Conservation (phyloP, 768 basidiomycete genomes). For the Leccinum truebloodii region DNA sequence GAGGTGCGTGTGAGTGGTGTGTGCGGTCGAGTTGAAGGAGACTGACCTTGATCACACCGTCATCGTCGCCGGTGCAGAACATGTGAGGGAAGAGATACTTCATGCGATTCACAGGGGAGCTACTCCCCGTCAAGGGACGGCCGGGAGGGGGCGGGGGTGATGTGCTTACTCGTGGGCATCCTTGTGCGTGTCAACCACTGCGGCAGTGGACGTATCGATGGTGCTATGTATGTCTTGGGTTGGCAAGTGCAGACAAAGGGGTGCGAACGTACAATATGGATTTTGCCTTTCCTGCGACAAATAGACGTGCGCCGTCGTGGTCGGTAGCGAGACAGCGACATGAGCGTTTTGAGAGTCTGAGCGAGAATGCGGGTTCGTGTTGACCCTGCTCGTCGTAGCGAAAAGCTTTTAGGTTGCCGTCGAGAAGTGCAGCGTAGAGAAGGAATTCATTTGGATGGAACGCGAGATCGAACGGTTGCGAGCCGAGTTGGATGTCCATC, state of each 20-base stretch:
- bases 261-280: conserved; percentile 63
- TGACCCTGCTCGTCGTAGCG: conserved; percentile 72
- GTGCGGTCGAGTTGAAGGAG: neutral
- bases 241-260: neutral
- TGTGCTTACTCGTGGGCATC: conserved; percentile 68
- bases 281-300: conserved; percentile 81
- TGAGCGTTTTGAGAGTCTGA: conserved; percentile 80
- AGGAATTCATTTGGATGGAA: conserved; percentile 77
- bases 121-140: conserved; percentile 39
- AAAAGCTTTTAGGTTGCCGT: conserved; percentile 83
- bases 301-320: conserved; percentile 68
- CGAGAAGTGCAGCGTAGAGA: conserved; percentile 79
- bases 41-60: conserved; percentile 86
- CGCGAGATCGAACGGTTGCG: conserved; percentile 85
- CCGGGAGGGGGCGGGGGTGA: conserved; percentile 5
- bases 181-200: conserved; percentile 46
- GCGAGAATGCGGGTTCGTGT: conserved; percentile 50
- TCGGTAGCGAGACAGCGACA: conserved; percentile 73
- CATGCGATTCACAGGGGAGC: conserved; percentile 85
- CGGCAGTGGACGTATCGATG: conserved; percentile 65
- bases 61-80: conserved; percentile 88
- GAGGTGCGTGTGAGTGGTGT: neutral
- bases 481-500: conserved; percentile 67
- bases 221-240: conserved; percentile 43
- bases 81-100: conserved; percentile 68